Conservation (phyloP, 1,139 yeast species). For the Blastobotrys aristatus region DNA sequence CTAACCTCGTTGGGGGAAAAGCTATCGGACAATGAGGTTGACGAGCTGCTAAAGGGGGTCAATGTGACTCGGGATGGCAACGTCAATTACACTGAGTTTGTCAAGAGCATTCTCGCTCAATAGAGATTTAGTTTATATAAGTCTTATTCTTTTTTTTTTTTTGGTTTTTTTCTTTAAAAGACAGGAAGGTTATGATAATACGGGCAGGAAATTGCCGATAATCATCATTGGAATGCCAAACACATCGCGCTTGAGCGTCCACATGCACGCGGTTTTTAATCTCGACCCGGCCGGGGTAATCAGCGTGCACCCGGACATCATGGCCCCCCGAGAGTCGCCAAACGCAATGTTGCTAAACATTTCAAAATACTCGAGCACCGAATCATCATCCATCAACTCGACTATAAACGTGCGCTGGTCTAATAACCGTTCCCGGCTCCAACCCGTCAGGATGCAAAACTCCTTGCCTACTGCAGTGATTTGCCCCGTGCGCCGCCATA, state of each 20-base stretch:
- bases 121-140: conserved; percentile 30
- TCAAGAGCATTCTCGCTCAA: conserved; percentile 88
- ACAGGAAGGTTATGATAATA: conserved; percentile 14
- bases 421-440: conserved; percentile 68
- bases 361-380: conserved; percentile 83
- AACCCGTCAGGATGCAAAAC: conserved; percentile 84
- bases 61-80: conserved; percentile 90
- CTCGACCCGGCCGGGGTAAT: conserved; percentile 48
- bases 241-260: conserved; percentile 87
- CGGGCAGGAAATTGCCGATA: conserved; percentile 83
- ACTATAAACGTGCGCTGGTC: conserved; percentile 54
- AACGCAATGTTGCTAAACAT: conserved; percentile 81
- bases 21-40: conserved; percentile 84
- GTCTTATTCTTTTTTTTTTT: not conserved
- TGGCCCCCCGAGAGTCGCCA: conserved; percentile 80
- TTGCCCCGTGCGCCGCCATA: conserved; percentile 95
- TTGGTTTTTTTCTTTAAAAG: not conserved
- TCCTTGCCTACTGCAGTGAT: conserved; percentile 92
- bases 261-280: conserved; percentile 70
- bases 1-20: conserved; percentile 93
- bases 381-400: conserved; percentile 81
- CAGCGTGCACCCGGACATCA: conserved; percentile 78
- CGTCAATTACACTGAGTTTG: conserved; percentile 85
- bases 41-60: conserved; percentile 92
- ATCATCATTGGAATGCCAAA: conserved; percentile 97